Conservation (phyloP, 306 rosid genomes). For the Rubus idaeus region DNA sequence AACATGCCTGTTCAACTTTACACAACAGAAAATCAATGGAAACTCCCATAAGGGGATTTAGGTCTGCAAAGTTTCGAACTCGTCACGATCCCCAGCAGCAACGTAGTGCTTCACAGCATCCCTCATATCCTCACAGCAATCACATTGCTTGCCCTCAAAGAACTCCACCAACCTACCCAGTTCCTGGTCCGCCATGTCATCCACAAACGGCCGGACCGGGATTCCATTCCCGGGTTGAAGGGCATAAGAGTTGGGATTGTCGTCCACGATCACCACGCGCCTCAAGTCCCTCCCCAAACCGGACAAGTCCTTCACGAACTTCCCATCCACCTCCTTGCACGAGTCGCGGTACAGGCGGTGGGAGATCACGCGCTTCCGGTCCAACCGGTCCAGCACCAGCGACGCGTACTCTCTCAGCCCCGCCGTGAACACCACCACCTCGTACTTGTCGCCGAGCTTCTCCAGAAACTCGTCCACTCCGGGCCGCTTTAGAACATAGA, state of each 20-base stretch:
- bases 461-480: constrained; percentile 69
- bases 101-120: constrained; percentile 57
- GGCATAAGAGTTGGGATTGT: constrained; percentile 70
- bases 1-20: constrained; percentile 3
- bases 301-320: constrained; percentile 71
- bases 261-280: constrained; percentile 73
- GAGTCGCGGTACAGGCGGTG: constrained; percentile 80
- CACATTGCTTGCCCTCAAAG: constrained; percentile 39
- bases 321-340: constrained; percentile 62
- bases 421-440: constrained; percentile 88
- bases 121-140: constrained; percentile 68
- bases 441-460: constrained; percentile 49
- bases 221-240: constrained; percentile 81
- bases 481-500: constrained; percentile 84
- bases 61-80: not conserved
- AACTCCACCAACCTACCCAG: constrained; percentile 51
- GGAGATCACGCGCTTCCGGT: constrained; percentile 50
- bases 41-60: not conserved
- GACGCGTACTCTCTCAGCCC: constrained; percentile 81
- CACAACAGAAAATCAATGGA: not conserved
- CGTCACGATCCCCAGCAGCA: not conserved
- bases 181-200: constrained; percentile 61
- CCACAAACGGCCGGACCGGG: constrained; percentile 55
- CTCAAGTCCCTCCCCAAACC: constrained; percentile 62
- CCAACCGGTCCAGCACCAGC: constrained; percentile 69